Percentiles rank a stretch among this genome's conserved stretches.
phyloP scores from a whole-genome alignment of 345 rosid species.

The Acer saccharum region DNA sequence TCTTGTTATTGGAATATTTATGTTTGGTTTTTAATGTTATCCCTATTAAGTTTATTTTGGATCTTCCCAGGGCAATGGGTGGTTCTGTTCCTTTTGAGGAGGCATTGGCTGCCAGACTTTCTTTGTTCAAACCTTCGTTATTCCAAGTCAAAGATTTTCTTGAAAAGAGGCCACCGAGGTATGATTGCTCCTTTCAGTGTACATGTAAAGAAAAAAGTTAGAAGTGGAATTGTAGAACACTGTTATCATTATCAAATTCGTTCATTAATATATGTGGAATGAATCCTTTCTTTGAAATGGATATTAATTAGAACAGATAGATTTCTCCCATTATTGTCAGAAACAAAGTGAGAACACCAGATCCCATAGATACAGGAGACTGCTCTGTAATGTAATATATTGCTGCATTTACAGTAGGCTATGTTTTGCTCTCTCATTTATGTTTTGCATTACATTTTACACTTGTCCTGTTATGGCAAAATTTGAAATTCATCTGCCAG shows the following conservation, averaged over 20 bases:
- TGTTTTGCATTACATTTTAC: background rate
- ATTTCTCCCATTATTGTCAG: too few relatives aligned
- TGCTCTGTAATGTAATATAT: too few relatives aligned
- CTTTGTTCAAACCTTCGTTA: slow-evolving; percentile 83
- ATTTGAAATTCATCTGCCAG: background rate
- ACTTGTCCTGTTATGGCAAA: background rate
- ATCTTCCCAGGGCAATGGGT: slow-evolving; percentile 82
- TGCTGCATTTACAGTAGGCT: background rate
- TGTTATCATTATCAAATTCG: background rate
- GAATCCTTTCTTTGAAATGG: background rate
- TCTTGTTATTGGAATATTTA: slow-evolving; percentile 15
- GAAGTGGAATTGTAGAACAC: background rate
- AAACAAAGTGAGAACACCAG: background rate
- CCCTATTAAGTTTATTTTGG: slow-evolving; percentile 13
- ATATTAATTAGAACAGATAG: background rate
- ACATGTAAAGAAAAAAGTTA: background rate
- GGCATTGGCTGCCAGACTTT: slow-evolving; percentile 87
- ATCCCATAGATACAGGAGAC: background rate
- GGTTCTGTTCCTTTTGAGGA: slow-evolving; percentile 97
- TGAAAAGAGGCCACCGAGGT: slow-evolving; percentile 80
- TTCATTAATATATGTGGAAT: background rate
- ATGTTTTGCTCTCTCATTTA: background rate
- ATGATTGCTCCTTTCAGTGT: slow-evolving; percentile 19
- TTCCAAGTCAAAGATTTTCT: slow-evolving; percentile 79
- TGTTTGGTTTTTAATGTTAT: background rate